These are phyloP conservation scores for Syzygium syzygioides DNA, from an alignment of 441 rosid species.

Conservation along the genomic window DNA sequence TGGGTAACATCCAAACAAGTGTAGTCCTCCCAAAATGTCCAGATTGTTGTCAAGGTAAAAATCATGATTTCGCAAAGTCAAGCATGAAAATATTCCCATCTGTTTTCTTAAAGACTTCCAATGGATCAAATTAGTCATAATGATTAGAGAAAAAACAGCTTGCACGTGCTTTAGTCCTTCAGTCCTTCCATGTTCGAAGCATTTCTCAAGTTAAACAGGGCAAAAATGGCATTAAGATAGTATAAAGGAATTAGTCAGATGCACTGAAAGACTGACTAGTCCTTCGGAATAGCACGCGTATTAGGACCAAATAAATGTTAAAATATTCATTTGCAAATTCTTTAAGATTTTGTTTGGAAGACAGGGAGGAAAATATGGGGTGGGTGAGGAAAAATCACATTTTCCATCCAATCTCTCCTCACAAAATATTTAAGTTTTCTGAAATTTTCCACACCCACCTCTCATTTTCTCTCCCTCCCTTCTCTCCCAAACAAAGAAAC, in stretches of 20 bases:
- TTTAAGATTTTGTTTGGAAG: neutral
- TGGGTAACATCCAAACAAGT: slow-evolving; percentile 89
- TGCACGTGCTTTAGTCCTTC: neutral
- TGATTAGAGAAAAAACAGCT: neutral
- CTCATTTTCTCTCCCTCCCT: neutral
- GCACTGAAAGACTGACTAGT: neutral
- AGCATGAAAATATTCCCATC: neutral
- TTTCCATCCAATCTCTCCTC: neutral
- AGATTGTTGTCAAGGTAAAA: slow-evolving; percentile 40
- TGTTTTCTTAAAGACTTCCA: neutral
- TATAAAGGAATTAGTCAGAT: neutral
- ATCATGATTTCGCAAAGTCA: neutral
- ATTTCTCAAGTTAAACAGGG: neutral
- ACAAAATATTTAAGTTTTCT: neutral
- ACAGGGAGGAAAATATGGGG: neutral
- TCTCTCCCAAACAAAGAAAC: neutral
- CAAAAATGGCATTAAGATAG: neutral
- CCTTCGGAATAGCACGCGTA: neutral
- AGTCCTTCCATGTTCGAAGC: neutral
- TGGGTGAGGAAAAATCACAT: neutral
- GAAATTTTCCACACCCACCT: neutral
- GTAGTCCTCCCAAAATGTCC: slow-evolving; percentile 73
- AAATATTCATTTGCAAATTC: neutral
- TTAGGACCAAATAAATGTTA: neutral
- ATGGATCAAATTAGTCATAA: neutral